Evolutionary conservation across 108 stramenopile genomes (phyloP).

Genomic region (Pseudonitzschia multistriata): DNA sequence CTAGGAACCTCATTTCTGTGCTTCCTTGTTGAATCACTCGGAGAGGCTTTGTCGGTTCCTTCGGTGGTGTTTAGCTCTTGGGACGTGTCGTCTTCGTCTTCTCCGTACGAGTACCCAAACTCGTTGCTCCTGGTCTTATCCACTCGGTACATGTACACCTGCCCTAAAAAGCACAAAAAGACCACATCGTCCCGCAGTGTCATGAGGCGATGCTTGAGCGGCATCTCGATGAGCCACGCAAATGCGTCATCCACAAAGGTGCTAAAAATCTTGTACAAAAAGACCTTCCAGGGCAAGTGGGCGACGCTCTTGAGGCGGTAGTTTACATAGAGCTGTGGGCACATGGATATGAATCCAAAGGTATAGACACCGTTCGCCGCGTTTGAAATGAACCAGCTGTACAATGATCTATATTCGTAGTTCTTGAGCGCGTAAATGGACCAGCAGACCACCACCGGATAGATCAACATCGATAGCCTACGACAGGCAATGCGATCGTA

Average conservation of each 20-base stretch:
- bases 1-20: neutral
- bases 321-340: constrained; percentile 72
- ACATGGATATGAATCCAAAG: constrained; percentile 58
- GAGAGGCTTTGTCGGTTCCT: neutral
- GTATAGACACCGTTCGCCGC: constrained; percentile 54
- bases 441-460: constrained; percentile 46
- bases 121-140: constrained; percentile 57
- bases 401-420: constrained; percentile 41
- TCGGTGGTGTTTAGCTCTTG: neutral
- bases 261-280: constrained; percentile 66
- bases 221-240: constrained; percentile 62
- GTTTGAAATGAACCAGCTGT: constrained; percentile 46
- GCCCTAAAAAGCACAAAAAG: constrained; percentile 49
- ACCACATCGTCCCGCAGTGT: constrained; percentile 63
- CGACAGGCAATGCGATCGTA: constrained; percentile 46
- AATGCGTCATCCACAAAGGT: constrained; percentile 67
- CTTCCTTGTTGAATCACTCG: too few species aligned
- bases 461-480: constrained; percentile 35
- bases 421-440: constrained; percentile 38
- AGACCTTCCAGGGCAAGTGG: constrained; percentile 63
- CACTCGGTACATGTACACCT: constrained; percentile 49
- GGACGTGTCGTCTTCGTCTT: neutral
- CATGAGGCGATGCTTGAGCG: constrained; percentile 57
- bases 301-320: constrained; percentile 66
- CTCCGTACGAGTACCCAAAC: constrained; percentile 48